Conservation (phyloP, 2,329 filamentous ascomycete genomes). For the Neonectria magnoliae region DNA sequence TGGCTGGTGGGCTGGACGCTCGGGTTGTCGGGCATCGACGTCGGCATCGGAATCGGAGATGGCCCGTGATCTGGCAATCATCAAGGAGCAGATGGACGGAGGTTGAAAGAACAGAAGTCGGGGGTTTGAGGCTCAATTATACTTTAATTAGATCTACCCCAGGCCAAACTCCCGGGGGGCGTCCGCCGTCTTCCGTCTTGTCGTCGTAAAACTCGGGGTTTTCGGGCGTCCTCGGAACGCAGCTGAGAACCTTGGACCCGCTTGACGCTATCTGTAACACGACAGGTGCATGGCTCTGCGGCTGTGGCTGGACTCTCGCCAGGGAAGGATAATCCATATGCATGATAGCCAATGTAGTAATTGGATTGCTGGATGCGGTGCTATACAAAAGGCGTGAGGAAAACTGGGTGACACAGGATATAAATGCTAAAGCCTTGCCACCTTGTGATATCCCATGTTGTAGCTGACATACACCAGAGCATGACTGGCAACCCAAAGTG, state of each 20-base stretch:
- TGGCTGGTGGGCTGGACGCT: background rate
- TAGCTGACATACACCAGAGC: background rate
- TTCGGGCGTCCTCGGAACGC: constrained; percentile 37
- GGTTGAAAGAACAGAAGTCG: constrained; percentile 1
- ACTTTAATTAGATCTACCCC: constrained; percentile 3
- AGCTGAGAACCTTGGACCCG: constrained; percentile 7
- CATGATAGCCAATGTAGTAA: background rate
- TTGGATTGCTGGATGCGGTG: background rate
- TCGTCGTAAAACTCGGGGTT: constrained; percentile 6
- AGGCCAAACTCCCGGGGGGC: constrained; percentile 1
- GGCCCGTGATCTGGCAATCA: background rate
- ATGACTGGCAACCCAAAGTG: background rate
- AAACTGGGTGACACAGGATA: background rate
- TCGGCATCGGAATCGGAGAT: background rate
- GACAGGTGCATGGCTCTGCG: background rate
- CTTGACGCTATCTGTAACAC: background rate
- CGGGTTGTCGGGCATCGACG: background rate
- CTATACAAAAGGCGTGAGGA: background rate
- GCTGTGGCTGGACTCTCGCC: constrained; percentile 14
- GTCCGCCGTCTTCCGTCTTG: constrained; percentile 5
- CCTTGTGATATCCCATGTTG: background rate
- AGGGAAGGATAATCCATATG: background rate
- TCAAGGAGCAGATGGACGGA: background rate
- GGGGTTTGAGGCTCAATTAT: constrained; percentile 10
- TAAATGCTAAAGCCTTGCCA: background rate